A percentile compares a stretch with the other conserved stretches of the same genome.
These are phyloP conservation scores for Nakaseomyces kungkrabaensis DNA, from an alignment of 1,139 yeast species.

Conservation along the genomic window DNA sequence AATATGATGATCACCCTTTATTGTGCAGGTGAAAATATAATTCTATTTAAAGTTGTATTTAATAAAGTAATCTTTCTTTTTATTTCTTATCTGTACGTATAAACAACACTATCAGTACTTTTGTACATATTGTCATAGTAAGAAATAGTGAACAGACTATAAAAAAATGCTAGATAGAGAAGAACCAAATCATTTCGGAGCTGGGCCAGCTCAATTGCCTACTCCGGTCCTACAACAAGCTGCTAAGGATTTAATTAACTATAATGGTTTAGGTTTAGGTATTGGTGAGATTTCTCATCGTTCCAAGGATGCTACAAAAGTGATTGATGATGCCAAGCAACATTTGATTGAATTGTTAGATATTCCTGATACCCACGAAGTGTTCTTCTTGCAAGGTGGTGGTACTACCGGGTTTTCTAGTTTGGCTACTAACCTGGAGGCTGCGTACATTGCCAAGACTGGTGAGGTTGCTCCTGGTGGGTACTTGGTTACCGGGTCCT, in stretches of 20 bases:
- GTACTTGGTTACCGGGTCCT: conserved; percentile 81
- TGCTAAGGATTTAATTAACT: conserved; percentile 68
- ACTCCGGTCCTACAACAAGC: conserved; percentile 78
- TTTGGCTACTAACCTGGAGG: conserved; percentile 71
- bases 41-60: too few relatives aligned
- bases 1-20: too few relatives aligned
- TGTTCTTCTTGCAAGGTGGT: conserved; percentile 92
- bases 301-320: conserved; percentile 66
- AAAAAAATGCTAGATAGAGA: conserved; percentile 42
- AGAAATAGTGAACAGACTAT: background rate
- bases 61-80: too few relatives aligned
- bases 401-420: conserved; percentile 94
- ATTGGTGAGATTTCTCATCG: conserved; percentile 95
- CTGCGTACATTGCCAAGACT: conserved; percentile 54
- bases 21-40: too few relatives aligned
- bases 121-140: too few relatives aligned
- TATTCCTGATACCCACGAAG: conserved; percentile 88
- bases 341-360: conserved; percentile 52
- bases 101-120: too few relatives aligned
- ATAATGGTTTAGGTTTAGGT: conserved; percentile 63
- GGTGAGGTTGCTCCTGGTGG: conserved; percentile 74
- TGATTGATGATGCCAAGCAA: conserved; percentile 67
- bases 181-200: conserved; percentile 84
- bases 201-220: conserved; percentile 93
- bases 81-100: too few relatives aligned